Base-by-base conservation (phyloP, 768 basidiomycete genomes). In the Cubamyces sp. region DNA sequence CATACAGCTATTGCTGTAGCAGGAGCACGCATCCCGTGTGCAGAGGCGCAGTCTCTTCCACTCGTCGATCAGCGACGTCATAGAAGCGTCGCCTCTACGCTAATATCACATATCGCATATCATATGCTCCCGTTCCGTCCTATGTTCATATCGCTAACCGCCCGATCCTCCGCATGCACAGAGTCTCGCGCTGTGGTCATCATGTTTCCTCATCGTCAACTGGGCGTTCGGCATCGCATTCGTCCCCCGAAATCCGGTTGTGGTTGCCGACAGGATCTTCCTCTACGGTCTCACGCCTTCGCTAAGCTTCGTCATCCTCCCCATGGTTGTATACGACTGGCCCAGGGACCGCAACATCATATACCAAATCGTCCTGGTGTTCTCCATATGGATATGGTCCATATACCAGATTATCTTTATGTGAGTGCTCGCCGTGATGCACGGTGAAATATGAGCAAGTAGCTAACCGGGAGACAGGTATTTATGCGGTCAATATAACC, bases 291-390 rank as follows among this genome's bases (percentile, higher is more conserved):
- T 89, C 65, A 81, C 84, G 3, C 85, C 90, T 2, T 72, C 75
- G 3, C 71, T 90, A 53, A 87, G 83, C 28, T 71, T 92, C 21
- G 88, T 87, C 1, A 75, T 92, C 39, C 70, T 85, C 28, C 71
- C 84, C 53, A 80, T 91, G 78, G 82, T 92, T 58, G 76, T 87
- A 57, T 87, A 83, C 68, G 87, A 94, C 76, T 86, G 84, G 78
- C 91, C 91, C 1, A 79, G 87, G 45, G 83, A 87, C 62, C 79
- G 82, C 19, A 77, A 78, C 15, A 72, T 76, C 28, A 71, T 82
- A 5, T 92, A 91, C 72, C 92, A 93, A 74, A 51, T 78, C n/a
- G 77, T 83, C 48, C 74, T 91, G 18, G 73, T 79, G 3, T 71
- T 81, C 50, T 81, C 87, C 2, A 81, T 84, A 18, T 91, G 88